A percentile compares a stretch with the other conserved stretches of the same genome.
These are phyloP conservation scores for Leishmania lainsoni DNA, from an alignment of 208 protist species.

Conservation along the genomic window DNA sequence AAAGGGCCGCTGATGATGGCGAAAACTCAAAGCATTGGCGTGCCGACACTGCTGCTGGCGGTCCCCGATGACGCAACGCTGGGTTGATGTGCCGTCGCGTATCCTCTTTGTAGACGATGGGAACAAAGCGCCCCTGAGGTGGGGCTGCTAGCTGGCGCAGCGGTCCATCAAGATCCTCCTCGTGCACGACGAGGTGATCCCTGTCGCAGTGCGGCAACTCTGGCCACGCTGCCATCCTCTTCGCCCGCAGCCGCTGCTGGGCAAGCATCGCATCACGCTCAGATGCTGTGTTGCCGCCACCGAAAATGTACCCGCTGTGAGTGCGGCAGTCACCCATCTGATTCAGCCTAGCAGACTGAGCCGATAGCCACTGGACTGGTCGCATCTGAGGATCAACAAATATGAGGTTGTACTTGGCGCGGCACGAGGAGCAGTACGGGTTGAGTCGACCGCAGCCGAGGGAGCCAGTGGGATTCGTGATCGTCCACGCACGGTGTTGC, in stretches of 20 bases:
- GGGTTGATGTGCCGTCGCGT: background rate
- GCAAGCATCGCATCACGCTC: constrained; percentile 10
- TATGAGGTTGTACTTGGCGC: constrained; percentile 71
- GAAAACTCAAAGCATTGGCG: background rate
- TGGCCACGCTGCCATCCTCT: constrained; percentile 21
- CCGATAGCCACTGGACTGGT: constrained; percentile 49
- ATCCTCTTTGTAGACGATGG: constrained; percentile 21
- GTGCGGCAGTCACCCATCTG: constrained; percentile 43
- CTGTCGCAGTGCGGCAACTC: constrained; percentile 8
- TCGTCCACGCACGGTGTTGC: constrained; percentile 22
- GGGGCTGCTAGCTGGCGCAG: constrained; percentile 29
- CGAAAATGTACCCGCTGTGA: constrained; percentile 49
- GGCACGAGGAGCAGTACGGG: constrained; percentile 82
- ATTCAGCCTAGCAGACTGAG: constrained; percentile 31
- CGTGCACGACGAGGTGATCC: constrained; percentile 23
- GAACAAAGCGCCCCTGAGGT: constrained; percentile 22
- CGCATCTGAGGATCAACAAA: constrained; percentile 69
- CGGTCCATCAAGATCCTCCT: constrained; percentile 20
- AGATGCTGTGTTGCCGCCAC: constrained; percentile 6
- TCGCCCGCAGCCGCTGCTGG: constrained; percentile 28
- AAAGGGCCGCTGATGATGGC: constrained; percentile 1
- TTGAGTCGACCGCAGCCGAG: constrained; percentile 77
- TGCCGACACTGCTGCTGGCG: background rate
- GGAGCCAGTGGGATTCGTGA: constrained; percentile 36
- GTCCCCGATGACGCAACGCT: background rate